Evolutionary conservation across 2,329 filamentous ascomycete species (phyloP).

Genomic region (Xenoacremonium recifei): DNA sequence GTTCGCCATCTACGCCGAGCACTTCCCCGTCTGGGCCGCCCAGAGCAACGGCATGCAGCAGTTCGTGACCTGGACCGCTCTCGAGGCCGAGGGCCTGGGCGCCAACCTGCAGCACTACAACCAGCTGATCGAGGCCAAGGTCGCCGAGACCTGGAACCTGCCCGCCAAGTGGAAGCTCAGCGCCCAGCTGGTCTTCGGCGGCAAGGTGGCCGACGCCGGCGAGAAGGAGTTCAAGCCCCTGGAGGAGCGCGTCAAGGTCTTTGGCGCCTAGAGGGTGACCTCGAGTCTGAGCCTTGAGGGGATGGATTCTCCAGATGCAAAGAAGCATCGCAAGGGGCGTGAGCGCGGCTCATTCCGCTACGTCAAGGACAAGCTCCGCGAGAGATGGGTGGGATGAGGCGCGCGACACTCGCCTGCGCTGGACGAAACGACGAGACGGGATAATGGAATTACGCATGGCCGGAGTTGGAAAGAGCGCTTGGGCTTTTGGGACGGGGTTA

Average conservation of each 20-base stretch:
- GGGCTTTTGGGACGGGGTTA: too few relatives aligned
- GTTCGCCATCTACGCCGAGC: slow-evolving; percentile 72
- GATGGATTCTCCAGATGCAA: too few relatives aligned
- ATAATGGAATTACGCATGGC: too few relatives aligned
- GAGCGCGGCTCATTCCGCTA: too few relatives aligned
- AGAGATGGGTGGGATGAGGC: too few relatives aligned
- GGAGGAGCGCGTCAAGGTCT: slow-evolving; percentile 66
- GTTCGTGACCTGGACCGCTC: slow-evolving; percentile 74
- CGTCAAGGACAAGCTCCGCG: too few relatives aligned
- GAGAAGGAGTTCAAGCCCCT: slow-evolving; percentile 65
- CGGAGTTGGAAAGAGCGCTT: too few relatives aligned
- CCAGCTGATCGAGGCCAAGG: slow-evolving; percentile 75
- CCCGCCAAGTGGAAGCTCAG: slow-evolving; percentile 73
- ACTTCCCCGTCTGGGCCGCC: slow-evolving; percentile 73
- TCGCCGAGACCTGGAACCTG: slow-evolving; percentile 66
- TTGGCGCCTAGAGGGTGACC: slow-evolving; percentile 47
- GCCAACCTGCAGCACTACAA: slow-evolving; percentile 94
- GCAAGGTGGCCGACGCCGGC: slow-evolving; percentile 51
- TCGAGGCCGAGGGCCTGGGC: slow-evolving; percentile 81
- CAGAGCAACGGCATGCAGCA: slow-evolving; percentile 80
- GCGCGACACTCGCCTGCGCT: too few relatives aligned
- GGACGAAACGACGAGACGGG: too few relatives aligned
- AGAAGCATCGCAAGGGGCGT: too few relatives aligned
- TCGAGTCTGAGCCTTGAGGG: too few relatives aligned
- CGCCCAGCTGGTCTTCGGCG: slow-evolving; percentile 84